Conservation (phyloP, 2,329 filamentous ascomycete species). For the Pestalotiopsis sp. region DNA sequence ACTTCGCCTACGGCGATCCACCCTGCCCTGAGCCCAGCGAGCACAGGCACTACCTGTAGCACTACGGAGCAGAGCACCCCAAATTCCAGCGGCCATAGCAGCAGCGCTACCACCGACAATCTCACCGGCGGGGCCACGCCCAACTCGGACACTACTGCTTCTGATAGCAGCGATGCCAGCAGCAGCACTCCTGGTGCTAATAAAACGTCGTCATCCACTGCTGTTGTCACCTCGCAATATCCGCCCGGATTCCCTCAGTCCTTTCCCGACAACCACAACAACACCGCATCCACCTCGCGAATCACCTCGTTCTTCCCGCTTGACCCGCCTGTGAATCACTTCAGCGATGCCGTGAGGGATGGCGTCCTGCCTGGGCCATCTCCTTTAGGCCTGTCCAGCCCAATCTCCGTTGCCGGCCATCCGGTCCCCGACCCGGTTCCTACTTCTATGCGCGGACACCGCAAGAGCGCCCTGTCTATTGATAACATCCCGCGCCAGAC, state of each 20-base stretch:
- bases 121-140: slow-evolving; percentile 10
- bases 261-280: not conserved
- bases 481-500: slow-evolving; percentile 77
- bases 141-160: slow-evolving; percentile 9
- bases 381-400: slow-evolving; percentile 25
- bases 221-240: slow-evolving; percentile 12
- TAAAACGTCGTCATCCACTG: slow-evolving; percentile 14
- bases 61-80: slow-evolving; percentile 2
- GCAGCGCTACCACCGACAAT: not conserved
- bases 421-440: slow-evolving; percentile 21
- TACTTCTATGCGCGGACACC: slow-evolving; percentile 38
- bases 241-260: slow-evolving; percentile 10
- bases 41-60: slow-evolving; percentile 4
- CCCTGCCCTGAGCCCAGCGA: slow-evolving; percentile 45
- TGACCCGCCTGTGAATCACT: slow-evolving; percentile 13
- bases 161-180: not conserved
- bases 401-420: slow-evolving; percentile 15
- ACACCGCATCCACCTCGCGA: slow-evolving; percentile 18
- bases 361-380: slow-evolving; percentile 21
- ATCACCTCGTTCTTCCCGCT: slow-evolving; percentile 9
- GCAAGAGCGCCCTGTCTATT: slow-evolving; percentile 56
- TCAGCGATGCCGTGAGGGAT: slow-evolving; percentile 25
- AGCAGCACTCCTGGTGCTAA: not conserved
- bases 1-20: slow-evolving; percentile 52
- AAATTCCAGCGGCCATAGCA: not conserved